These are phyloP conservation scores for Sporopachydermia quercuum DNA, from an alignment of 805 yeast species.

Conservation along the genomic window DNA sequence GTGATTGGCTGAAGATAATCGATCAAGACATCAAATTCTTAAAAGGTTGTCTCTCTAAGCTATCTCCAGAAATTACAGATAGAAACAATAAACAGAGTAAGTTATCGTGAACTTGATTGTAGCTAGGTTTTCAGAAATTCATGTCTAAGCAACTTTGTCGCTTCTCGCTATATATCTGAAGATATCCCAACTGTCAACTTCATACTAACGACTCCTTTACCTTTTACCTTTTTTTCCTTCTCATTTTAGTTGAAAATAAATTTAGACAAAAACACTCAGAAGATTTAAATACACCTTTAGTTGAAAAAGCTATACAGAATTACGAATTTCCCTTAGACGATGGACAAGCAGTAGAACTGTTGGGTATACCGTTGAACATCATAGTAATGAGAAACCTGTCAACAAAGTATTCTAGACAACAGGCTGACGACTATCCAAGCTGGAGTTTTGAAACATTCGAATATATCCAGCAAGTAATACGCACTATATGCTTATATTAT, in stretches of 20 bases:
- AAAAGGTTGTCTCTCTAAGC: neutral
- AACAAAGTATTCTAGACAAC: neutral
- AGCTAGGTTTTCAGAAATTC: neutral
- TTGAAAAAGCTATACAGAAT: neutral
- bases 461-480: slow-evolving; percentile 22
- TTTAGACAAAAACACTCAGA: neutral
- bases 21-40: neutral
- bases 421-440: slow-evolving; percentile 2
- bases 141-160: no score
- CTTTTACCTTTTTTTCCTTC: neutral
- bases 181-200: neutral
- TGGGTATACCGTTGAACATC: neutral
- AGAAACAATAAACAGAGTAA: neutral
- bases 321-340: neutral
- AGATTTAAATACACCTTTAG: neutral
- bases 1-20: neutral
- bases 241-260: neutral
- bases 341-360: neutral
- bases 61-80: neutral
- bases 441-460: slow-evolving; percentile 14
- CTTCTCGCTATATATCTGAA: neutral
- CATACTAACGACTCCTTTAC: neutral
- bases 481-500: slow-evolving; percentile 14
- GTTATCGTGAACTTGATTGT: neutral
- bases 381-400: neutral